These are phyloP conservation scores for Wickerhamiella azymoides DNA, from an alignment of 805 yeast genomes.

Conservation along the genomic window DNA sequence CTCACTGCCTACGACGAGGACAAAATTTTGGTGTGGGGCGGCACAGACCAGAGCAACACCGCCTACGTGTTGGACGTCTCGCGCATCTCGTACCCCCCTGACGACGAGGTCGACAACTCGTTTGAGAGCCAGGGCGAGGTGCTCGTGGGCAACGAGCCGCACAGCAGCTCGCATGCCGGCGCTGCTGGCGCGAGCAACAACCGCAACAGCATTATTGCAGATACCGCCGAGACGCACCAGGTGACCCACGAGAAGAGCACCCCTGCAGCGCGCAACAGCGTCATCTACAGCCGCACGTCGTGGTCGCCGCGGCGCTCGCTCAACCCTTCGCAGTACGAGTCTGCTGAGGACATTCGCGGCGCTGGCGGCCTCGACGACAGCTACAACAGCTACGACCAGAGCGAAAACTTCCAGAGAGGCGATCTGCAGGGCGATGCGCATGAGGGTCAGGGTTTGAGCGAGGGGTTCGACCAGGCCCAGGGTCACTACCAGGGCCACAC, in stretches of 20 bases:
- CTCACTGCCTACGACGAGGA: conserved; percentile 56
- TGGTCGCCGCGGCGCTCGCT: conserved; percentile 9
- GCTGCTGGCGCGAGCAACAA: too few species aligned
- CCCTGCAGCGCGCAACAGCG: conserved; percentile 20
- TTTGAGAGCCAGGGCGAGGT: conserved; percentile 1
- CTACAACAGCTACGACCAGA: background rate
- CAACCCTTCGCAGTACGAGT: conserved; percentile 1
- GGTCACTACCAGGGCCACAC: too few species aligned
- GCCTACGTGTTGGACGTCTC: conserved; percentile 50
- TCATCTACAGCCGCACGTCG: conserved; percentile 16
- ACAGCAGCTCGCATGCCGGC: too few species aligned
- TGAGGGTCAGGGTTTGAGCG: too few species aligned
- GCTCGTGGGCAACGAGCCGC: background rate
- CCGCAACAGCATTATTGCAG: background rate
- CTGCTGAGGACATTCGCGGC: background rate
- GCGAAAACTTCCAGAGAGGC: background rate
- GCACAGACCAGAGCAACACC: conserved; percentile 45
- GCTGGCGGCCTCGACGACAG: too few species aligned
- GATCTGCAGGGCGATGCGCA: too few species aligned
- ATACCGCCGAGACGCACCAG: background rate
- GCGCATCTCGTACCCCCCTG: conserved; percentile 32
- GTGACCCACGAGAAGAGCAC: conserved; percentile 17
- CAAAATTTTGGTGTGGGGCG: conserved; percentile 78
- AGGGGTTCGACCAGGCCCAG: too few species aligned
- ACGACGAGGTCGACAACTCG: conserved; percentile 10